Base-by-base conservation (phyloP, 768 basidiomycete genomes). In the Boletellus ananas region DNA sequence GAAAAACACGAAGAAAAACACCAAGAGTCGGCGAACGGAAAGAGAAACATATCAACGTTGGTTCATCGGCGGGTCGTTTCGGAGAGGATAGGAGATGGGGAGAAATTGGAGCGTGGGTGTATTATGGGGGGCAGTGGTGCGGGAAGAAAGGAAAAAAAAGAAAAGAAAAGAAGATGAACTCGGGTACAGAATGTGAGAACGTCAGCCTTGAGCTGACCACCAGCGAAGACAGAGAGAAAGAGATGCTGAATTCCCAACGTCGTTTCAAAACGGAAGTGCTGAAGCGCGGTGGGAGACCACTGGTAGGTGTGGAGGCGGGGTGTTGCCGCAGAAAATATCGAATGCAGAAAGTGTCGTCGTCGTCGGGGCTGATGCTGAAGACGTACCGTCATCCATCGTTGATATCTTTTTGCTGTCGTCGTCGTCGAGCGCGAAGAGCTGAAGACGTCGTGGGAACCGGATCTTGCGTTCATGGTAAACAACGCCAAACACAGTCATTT, bases 381-480 rank as follows among this genome's bases (percentile, higher is more conserved):
- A 87, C 85, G 85, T 87, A 87, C 85, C 85, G 83, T 87, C 77
- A 77, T 77, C 75, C 75, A 77, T 77, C 62, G 67, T 69, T 74
- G 74, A 58, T 43, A 59, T 46, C 49, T 64, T 68, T 65, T 21
- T 61, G 54, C 49, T 45, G 57, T 52, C 43, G 58, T 49, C 43
- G 60, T 52, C 45, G 58, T 45, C 34, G 45, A 51, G 33, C 20
- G 39, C 20, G 13, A 39, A 50, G 27, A 44, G 20, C 41, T 6
- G 29, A 46, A 59, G 21, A 37, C 0, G 16, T 9, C 16, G 13
- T 13, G 36, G 8, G 13, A 14, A 42, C 20, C 39, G 17, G 27
- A 47, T 47, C 38, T 37, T 41, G 31, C 37, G 38, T 31, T 34
- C 11, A 31, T n/a, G 12, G 43, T 47, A 61, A 63, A 61, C 45